Evolutionary conservation across 306 rosid genomes (phyloP), one percentile per base, ranked within the genome.

Genomic region (Cotoneaster glaucophyllus): DNA sequence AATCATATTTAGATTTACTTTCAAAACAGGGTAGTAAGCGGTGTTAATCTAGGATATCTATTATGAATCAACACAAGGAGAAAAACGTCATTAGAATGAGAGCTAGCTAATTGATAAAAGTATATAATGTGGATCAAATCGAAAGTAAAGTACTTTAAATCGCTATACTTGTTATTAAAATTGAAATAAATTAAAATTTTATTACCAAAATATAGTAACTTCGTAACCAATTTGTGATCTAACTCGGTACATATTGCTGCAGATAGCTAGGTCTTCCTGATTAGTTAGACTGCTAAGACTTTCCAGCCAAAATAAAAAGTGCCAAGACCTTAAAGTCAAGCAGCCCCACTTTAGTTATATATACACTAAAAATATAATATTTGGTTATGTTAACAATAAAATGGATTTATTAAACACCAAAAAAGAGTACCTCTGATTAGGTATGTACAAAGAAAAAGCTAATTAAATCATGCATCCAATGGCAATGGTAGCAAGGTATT

Each of bases 381-480:
- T 28, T 64, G 43, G 32, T 64, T 64, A 64, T 15, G n/a, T 15
- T 15, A 31, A 64, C 8, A 64, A 31, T 37, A 29, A 31, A 29
- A 61, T 24, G 32, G 8, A 63, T 43, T 41, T 24, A 37, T 11
- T 21, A 34, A 7, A 21, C 45, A 21, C 22, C 8, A 26, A 14
- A 68, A 64, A 69, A 39, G 12, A 65, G 80, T 80, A 53, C 72
- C 84, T 86, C 72, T 88, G 85, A 22, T 2, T 21, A 56, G 70
- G 67, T 70, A 77, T 72, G 88, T 80, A 64, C 74, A 70, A 65
- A 54, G 65, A 53, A 64, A 82, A n/a, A 26, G 15, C 18, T 22
- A 61, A 48, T 48, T 48, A 11, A 21, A 34, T 48, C 25, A 26
- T 25, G 8, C 69, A 14, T 50, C 86, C 81, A 76, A 75, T 59